Percentiles rank a stretch among this genome's conserved stretches.
phyloP scores from a whole-genome alignment of 1,284 basidiomycete species.

The Spongispora temasekensis region DNA sequence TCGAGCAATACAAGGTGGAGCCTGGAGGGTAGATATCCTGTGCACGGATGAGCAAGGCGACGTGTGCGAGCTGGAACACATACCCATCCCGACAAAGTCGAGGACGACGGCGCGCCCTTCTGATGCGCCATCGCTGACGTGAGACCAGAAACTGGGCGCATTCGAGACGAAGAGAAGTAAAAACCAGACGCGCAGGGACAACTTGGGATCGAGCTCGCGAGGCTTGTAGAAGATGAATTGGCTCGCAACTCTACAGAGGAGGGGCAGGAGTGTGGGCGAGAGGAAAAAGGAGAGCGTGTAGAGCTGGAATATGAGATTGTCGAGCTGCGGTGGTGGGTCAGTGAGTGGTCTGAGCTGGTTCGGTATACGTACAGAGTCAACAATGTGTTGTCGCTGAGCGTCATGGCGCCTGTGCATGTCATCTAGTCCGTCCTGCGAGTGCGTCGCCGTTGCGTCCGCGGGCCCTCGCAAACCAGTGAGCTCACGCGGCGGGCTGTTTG shows the following conservation, averaged over 20 bases:
- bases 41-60: slow-evolving; percentile 13
- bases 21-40: slow-evolving; percentile 63
- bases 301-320: slow-evolving; percentile 68
- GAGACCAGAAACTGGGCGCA: slow-evolving; percentile 57
- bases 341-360: slow-evolving; percentile 16
- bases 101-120: slow-evolving; percentile 63
- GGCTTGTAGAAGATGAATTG: slow-evolving; percentile 69
- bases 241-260: slow-evolving; percentile 52
- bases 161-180: slow-evolving; percentile 59
- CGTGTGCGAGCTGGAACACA: slow-evolving; percentile 27
- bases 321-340: slow-evolving; percentile 48
- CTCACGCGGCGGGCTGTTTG: slow-evolving; percentile 22
- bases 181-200: slow-evolving; percentile 67
- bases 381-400: slow-evolving; percentile 75
- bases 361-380: slow-evolving; percentile 59
- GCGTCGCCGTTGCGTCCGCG: slow-evolving; percentile 18
- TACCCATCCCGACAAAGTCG: slow-evolving; percentile 77
- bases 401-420: slow-evolving; percentile 71
- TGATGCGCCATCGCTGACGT: slow-evolving; percentile 50
- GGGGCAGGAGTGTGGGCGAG: slow-evolving; percentile 62
- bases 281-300: slow-evolving; percentile 74
- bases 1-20: slow-evolving; percentile 65
- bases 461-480: background rate
- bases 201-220: slow-evolving; percentile 58
- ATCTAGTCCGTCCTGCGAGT: slow-evolving; percentile 41